phyloP scores from a whole-genome alignment of 2,329 filamentous ascomycete genomes.

The Colletotrichum incanum region DNA sequence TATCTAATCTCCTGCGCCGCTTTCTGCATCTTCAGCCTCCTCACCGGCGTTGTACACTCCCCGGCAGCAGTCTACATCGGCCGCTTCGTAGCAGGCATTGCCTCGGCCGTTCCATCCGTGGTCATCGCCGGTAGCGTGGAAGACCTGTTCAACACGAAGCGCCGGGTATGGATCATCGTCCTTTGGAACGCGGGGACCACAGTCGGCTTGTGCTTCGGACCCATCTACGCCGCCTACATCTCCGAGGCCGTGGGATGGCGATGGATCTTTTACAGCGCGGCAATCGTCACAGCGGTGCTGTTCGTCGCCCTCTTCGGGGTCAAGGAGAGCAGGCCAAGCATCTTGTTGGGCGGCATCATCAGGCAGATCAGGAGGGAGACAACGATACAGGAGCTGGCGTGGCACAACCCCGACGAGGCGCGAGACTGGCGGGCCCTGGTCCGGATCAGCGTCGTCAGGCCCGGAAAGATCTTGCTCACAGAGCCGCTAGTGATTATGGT shows the following conservation, averaged over 20 bases:
- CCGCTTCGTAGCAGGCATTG: constrained; percentile 59
- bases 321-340: constrained; percentile 61
- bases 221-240: constrained; percentile 60
- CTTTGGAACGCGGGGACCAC: constrained; percentile 61
- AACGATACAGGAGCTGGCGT: constrained; percentile 42
- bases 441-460: constrained; percentile 57
- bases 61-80: constrained; percentile 57
- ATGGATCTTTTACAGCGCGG: constrained; percentile 62
- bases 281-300: constrained; percentile 54
- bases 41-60: constrained; percentile 56
- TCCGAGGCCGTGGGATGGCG: constrained; percentile 57
- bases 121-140: constrained; percentile 65
- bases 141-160: constrained; percentile 62
- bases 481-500: constrained; percentile 63
- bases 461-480: constrained; percentile 59
- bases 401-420: constrained; percentile 57
- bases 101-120: constrained; percentile 63
- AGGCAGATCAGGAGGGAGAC: constrained; percentile 33
- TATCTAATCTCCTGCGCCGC: constrained; percentile 53
- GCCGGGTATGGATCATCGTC: constrained; percentile 63
- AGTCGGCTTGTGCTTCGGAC: constrained; percentile 60
- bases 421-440: constrained; percentile 56
- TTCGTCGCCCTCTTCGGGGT: constrained; percentile 55
- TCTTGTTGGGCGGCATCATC: constrained; percentile 53
- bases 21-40: constrained; percentile 53